Evolutionary conservation across 2,329 filamentous ascomycete genomes (phyloP).

Genomic region (Clonostachys sp.): DNA sequence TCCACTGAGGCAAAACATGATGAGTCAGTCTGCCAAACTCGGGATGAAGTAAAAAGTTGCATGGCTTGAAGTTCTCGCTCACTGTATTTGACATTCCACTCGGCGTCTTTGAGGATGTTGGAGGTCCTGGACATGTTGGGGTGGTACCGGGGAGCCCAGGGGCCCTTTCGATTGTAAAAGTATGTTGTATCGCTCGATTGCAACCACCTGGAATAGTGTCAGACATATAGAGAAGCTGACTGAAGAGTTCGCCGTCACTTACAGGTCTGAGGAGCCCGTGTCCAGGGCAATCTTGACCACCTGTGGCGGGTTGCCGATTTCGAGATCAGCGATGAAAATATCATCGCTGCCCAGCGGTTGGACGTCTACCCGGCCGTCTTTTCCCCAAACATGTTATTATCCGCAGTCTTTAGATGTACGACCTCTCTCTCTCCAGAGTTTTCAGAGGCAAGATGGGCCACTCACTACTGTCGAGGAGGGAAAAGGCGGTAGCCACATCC

Average conservation of each 20-base stretch:
- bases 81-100: slow-evolving; percentile 46
- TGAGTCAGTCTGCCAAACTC: background rate
- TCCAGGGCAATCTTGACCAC: slow-evolving; percentile 43
- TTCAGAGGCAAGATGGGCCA: background rate
- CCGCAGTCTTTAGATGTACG: background rate
- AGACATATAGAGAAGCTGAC: background rate
- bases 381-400: background rate
- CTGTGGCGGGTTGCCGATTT: slow-evolving; percentile 43
- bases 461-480: slow-evolving; percentile 20
- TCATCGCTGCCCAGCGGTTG: slow-evolving; percentile 32
- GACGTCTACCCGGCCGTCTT: slow-evolving; percentile 25
- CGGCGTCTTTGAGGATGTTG: slow-evolving; percentile 29
- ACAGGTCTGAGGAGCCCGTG: slow-evolving; percentile 56
- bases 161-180: slow-evolving; percentile 22
- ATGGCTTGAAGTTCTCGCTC: slow-evolving; percentile 16
- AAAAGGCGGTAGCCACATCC: slow-evolving; percentile 12
- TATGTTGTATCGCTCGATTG: slow-evolving; percentile 43
- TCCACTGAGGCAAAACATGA: slow-evolving; percentile 24
- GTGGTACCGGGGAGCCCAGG: slow-evolving; percentile 32
- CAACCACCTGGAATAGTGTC: slow-evolving; percentile 39
- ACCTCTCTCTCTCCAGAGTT: background rate
- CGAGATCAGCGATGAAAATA: slow-evolving; percentile 35
- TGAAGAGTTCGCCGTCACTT: slow-evolving; percentile 27
- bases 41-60: background rate
- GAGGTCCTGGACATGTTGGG: slow-evolving; percentile 40